Evolutionary conservation across 352 stramenopile species (phyloP).

Genomic region (Globisporangium emineosum): DNA sequence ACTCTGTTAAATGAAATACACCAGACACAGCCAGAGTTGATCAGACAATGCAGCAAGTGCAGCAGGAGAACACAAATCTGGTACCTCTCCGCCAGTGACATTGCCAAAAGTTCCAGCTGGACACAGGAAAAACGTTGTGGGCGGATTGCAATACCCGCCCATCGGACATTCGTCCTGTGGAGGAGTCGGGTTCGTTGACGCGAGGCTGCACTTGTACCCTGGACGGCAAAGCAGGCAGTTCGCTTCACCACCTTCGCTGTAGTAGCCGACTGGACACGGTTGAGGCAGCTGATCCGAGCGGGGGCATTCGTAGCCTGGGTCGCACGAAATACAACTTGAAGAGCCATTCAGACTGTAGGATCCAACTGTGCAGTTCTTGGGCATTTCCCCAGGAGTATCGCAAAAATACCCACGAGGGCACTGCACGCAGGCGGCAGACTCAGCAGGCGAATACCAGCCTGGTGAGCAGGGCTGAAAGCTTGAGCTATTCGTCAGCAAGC

Average conservation of each 20-base stretch:
- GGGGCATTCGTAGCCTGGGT: constrained; percentile 83
- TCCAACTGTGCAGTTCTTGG: constrained; percentile 70
- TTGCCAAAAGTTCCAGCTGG: constrained; percentile 87
- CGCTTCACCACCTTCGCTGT: constrained; percentile 68
- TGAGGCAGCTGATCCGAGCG: constrained; percentile 64
- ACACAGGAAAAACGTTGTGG: constrained; percentile 83
- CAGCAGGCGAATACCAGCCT: constrained; percentile 65
- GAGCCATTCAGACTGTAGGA: constrained; percentile 77
- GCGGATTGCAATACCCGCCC: constrained; percentile 86
- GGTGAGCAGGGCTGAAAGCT: constrained; percentile 51
- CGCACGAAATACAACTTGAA: constrained; percentile 61
- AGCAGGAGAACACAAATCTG: neutral
- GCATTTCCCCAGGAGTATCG: constrained; percentile 53
- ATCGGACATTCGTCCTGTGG: constrained; percentile 82
- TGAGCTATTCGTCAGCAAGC: constrained; percentile 56
- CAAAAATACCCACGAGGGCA: constrained; percentile 85
- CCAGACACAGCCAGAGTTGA: neutral
- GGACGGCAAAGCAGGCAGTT: constrained; percentile 66
- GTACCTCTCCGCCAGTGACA: constrained; percentile 72
- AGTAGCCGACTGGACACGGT: constrained; percentile 86
- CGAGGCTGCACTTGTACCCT: constrained; percentile 79
- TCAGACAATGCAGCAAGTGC: neutral
- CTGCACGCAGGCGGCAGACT: constrained; percentile 56
- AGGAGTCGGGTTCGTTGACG: constrained; percentile 77
- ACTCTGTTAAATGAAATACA: constrained; percentile 34